Evolutionary conservation across 345 rosid species (phyloP).

Genomic region (Eucalyptus grandis): DNA sequence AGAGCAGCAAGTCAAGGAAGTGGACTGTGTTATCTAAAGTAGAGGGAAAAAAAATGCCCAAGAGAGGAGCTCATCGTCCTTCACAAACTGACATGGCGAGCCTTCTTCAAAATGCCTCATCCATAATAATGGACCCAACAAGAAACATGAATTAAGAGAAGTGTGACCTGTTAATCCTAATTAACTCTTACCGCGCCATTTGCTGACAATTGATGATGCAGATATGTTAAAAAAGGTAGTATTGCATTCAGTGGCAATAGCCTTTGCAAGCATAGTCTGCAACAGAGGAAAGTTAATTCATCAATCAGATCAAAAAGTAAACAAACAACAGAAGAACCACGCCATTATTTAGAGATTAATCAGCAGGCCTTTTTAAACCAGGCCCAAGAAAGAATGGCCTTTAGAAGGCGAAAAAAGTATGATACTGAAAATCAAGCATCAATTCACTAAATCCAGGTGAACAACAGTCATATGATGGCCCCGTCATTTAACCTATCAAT

Average conservation of each 20-base stretch:
- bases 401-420: not conserved
- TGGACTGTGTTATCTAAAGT: not conserved
- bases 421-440: not conserved
- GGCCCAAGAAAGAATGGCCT: not conserved
- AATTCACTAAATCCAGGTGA: not conserved
- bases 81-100: not conserved
- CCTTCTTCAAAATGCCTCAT: not conserved
- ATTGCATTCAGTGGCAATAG: slow-evolving; percentile 97
- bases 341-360: not conserved
- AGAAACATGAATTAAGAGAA: not conserved
- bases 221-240: slow-evolving; percentile 97
- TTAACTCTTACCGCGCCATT: slow-evolving; percentile 70
- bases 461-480: not conserved
- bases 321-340: not conserved
- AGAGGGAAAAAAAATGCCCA: not conserved
- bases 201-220: slow-evolving; percentile 97
- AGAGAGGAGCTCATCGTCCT: not conserved
- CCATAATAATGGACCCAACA: not conserved
- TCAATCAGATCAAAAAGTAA: not conserved
- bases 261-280: slow-evolving; percentile 99
- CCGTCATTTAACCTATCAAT: not conserved
- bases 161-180: not conserved
- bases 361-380: not conserved
- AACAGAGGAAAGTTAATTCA: not conserved
- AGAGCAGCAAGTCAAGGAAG: not conserved